Conservation (phyloP, 1,284 basidiomycete genomes). For the Tylopilus sp. region DNA sequence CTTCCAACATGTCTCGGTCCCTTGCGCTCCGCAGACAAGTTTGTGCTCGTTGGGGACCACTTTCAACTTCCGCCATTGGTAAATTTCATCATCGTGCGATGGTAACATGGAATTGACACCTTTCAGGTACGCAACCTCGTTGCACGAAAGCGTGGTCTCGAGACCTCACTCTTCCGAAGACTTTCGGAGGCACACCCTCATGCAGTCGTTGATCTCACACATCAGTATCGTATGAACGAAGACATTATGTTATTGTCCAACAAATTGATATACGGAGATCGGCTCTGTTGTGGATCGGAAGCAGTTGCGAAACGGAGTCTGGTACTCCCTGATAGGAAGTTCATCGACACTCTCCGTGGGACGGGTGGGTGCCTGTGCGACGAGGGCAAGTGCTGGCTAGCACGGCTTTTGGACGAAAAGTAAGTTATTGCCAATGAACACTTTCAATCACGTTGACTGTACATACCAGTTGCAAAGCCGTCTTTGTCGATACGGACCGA, state of each 20-base stretch:
- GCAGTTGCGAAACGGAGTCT: slow-evolving; percentile 74
- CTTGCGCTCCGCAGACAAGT: slow-evolving; percentile 89
- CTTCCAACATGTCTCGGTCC: slow-evolving; percentile 96
- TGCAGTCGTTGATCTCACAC: slow-evolving; percentile 84
- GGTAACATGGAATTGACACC: slow-evolving; percentile 3
- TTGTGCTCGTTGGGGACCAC: slow-evolving; percentile 97
- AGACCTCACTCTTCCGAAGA: slow-evolving; percentile 90
- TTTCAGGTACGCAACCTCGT: slow-evolving; percentile 82
- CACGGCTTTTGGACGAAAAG: slow-evolving; percentile 73
- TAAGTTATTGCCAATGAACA: slow-evolving; percentile 40
- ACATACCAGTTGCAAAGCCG: slow-evolving; percentile 75
- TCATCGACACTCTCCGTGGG: slow-evolving; percentile 55
- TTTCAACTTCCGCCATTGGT: slow-evolving; percentile 96
- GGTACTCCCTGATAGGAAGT: slow-evolving; percentile 59
- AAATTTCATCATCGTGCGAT: slow-evolving; percentile 25
- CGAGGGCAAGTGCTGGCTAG: slow-evolving; percentile 75
- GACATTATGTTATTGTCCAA: slow-evolving; percentile 98
- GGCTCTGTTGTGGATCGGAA: slow-evolving; percentile 84
- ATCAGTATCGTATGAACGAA: slow-evolving; percentile 97
- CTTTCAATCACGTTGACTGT: background rate
- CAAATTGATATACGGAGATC: slow-evolving; percentile 85
- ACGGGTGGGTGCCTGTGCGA: slow-evolving; percentile 41
- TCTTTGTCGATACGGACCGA: slow-evolving; percentile 94
- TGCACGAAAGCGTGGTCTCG: slow-evolving; percentile 89
- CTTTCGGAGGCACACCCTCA: slow-evolving; percentile 89